phyloP scores from a whole-genome alignment of 257 asterid genomes.

The Solanum bulbocastanum region DNA sequence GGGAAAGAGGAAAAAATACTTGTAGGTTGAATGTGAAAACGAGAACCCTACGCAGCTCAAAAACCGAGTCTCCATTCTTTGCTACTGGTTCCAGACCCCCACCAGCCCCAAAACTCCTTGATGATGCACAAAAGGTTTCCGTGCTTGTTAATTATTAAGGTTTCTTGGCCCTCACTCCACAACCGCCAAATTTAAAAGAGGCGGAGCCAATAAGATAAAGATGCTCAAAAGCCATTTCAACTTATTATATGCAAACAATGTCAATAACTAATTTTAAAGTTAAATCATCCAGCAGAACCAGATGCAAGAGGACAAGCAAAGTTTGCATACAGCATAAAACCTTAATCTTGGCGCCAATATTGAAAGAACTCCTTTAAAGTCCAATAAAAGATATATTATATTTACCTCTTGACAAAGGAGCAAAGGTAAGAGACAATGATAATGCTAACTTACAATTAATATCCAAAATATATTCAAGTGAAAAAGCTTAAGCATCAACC shows the following conservation, averaged over 20 bases:
- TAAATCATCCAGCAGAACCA: not conserved
- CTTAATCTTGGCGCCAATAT: not conserved
- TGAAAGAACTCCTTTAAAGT: not conserved
- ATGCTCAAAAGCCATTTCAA: not conserved
- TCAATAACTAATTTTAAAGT: not conserved
- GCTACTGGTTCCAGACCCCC: not conserved
- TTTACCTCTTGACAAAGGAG: not conserved
- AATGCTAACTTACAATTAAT: not conserved
- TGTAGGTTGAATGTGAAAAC: not conserved
- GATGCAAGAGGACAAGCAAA: not conserved
- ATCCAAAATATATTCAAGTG: not conserved
- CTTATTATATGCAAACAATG: not conserved
- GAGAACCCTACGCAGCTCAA: not conserved
- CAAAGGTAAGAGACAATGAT: not conserved
- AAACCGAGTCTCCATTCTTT: not conserved
- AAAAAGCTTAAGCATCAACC: not conserved
- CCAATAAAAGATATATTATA: not conserved
- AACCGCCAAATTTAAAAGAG: not conserved
- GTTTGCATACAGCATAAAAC: not conserved
- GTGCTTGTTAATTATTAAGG: not conserved
- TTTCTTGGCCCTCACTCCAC: not conserved
- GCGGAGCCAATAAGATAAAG: not conserved
- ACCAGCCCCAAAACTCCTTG: not conserved
- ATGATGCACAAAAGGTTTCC: not conserved
- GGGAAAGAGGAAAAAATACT: conserved; percentile 7